phyloP scores from a whole-genome alignment of 495 filamentous ascomycete species.

The Lindgomyces ingoldianus region DNA sequence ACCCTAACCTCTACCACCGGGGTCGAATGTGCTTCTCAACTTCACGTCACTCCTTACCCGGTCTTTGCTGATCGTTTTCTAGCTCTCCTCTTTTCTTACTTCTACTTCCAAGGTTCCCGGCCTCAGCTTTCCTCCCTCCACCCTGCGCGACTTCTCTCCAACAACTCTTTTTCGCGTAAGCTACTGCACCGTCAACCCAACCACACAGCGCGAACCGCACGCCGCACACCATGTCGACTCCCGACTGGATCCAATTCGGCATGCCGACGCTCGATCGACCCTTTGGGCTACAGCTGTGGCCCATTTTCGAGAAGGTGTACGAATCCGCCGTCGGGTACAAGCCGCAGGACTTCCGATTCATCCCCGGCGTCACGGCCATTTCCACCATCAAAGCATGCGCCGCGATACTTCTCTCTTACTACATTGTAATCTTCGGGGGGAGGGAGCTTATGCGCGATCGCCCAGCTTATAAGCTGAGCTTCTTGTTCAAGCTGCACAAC shows the following conservation, averaged over 20 bases:
- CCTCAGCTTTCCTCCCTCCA: not conserved
- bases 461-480: conserved; percentile 65
- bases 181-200: no score
- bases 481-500: conserved; percentile 78
- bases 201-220: conserved; percentile 3
- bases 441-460: conserved; percentile 71
- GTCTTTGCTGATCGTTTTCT: conserved; percentile 3
- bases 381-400: conserved; percentile 67
- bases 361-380: conserved; percentile 66
- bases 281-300: conserved; percentile 91
- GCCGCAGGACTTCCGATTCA: conserved; percentile 70
- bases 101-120: not conserved
- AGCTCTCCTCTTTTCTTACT: conserved; percentile 2
- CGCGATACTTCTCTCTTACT: conserved; percentile 68
- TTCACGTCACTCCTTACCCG: conserved; percentile 35
- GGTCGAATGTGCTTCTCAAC: conserved; percentile 9
- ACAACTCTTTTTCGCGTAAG: no score
- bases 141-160: not conserved
- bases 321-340: conserved; percentile 69
- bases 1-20: not conserved
- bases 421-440: conserved; percentile 73
- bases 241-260: conserved; percentile 44
- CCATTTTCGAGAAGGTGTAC: conserved; percentile 81
- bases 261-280: conserved; percentile 81
- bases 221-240: conserved; percentile 29